Base-by-base conservation (phyloP, 1,284 basidiomycete species). In the Rhodotorula sp. region DNA sequence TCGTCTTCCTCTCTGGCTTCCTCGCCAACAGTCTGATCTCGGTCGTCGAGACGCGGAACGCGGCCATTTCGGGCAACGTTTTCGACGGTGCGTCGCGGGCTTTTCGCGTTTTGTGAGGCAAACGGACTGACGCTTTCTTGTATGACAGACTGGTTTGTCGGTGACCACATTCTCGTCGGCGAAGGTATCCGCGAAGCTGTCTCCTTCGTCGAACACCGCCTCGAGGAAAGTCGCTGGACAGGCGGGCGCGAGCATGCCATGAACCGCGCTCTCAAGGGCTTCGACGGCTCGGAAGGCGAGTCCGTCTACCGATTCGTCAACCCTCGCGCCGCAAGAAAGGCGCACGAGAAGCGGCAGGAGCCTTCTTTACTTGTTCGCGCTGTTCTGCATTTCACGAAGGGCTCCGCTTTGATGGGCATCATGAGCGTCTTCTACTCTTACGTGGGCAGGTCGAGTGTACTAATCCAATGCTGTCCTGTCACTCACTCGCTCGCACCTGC, bases 121-220 rank as follows among this genome's bases (percentile, higher is more conserved):
- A 16, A 9, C 10, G 3, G 26, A 24, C 18, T n/a, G 2, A 7
- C 44, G 37, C 31, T 24, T 20, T 1, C 2, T 6, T 5, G 0
- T 26, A n/a, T 20, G 31, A 18, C 59, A 71, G 72, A 73, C 9
- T 44, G 69, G 20, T 71, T 68, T 52, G 62, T 71, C 13, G 37
- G 64, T 16, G 72, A 73, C 40, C 65, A 73, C 57, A 57, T 71
- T 40, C 64, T 73, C 20, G 59, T 71, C 22, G 67, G 67, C 10
- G 72, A 73, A 50, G 69, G 72, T 11, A 63, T 73, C 16, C 64
- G 67, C 20, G 72, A 73, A 24, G 67, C 72, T 15, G 67, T 73
- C 56, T 46, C 54, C 10, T 71, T 73, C 56, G 62, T 73, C 31
- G 59, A 59, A 22, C 63, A 65, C 48, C 64, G 62, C 11, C 63